Percentiles rank a stretch among this genome's conserved stretches.
phyloP scores from a whole-genome alignment of 192 early-diverging fungal genomes.

The Podila verticillata region DNA sequence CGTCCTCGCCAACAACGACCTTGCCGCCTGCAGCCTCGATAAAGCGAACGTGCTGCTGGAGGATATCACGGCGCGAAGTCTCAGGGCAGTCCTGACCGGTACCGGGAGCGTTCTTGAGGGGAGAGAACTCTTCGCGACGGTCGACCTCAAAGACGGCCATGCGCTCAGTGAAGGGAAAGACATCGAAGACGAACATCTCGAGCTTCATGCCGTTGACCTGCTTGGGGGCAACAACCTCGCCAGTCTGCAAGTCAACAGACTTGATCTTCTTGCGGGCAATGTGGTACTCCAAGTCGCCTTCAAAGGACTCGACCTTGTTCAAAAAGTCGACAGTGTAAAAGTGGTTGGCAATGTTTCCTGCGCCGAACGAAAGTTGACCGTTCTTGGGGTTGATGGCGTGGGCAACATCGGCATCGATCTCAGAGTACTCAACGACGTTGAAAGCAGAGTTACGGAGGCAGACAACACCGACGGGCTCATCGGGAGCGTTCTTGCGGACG shows the following conservation, averaged over 20 bases:
- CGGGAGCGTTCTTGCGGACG: conserved; percentile 86
- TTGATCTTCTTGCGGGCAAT: conserved; percentile 99
- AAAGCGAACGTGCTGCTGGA: conserved; percentile 89
- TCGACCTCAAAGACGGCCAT: conserved; percentile 95
- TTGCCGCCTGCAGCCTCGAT: conserved; percentile 86
- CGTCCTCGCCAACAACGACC: conserved; percentile 61
- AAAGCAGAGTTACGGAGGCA: conserved; percentile 87
- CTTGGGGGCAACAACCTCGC: conserved; percentile 73
- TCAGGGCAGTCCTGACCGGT: conserved; percentile 89
- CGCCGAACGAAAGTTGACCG: conserved; percentile 84
- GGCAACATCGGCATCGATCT: conserved; percentile 84
- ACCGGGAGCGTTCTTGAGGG: conserved; percentile 97
- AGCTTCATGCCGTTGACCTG: conserved; percentile 97
- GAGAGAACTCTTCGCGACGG: conserved; percentile 96
- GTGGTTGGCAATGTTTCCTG: conserved; percentile 99
- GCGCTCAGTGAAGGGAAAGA: conserved; percentile 89
- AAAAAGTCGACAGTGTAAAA: conserved; percentile 96
- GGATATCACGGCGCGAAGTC: conserved; percentile 90
- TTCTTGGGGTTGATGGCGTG: conserved; percentile 68
- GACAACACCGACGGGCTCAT: conserved; percentile 96
- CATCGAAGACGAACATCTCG: conserved; percentile 99
- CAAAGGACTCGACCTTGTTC: conserved; percentile 84
- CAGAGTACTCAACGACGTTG: conserved; percentile 96
- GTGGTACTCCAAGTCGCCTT: conserved; percentile 91
- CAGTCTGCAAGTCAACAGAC: conserved; percentile 79